phyloP scores from a whole-genome alignment of 139 green algal genomes.

The Coccomyxa sp. region DNA sequence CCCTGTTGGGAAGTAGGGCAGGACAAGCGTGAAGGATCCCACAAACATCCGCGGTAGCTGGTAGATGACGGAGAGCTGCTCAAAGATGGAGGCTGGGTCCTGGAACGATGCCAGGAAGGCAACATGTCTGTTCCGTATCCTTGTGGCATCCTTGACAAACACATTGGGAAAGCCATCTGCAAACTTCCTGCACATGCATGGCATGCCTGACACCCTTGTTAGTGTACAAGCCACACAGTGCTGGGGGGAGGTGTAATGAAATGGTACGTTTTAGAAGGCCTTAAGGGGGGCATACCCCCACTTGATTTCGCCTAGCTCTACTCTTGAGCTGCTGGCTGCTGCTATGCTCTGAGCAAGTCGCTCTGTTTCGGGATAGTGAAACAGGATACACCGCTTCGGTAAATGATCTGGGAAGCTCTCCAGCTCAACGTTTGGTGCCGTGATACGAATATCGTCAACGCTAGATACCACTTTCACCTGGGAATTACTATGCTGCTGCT shows the following conservation, averaged over 20 bases:
- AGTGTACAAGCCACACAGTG: not conserved
- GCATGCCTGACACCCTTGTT: not conserved
- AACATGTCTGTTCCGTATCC: conserved; percentile 91
- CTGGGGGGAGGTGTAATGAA: not conserved
- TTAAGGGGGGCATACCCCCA: conserved; percentile 64
- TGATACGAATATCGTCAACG: conserved; percentile 39
- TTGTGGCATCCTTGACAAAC: conserved; percentile 90
- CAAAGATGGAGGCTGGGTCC: conserved; percentile 84
- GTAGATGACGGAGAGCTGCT: conserved; percentile 97
- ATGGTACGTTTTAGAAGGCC: not conserved
- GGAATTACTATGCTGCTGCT: no score
- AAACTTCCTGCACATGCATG: conserved; percentile 64
- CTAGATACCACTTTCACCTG: no score
- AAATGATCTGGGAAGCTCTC: conserved; percentile 32
- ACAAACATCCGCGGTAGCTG: conserved; percentile 94
- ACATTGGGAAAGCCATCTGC: conserved; percentile 98
- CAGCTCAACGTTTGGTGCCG: conserved; percentile 43
- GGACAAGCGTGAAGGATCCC: conserved; percentile 93
- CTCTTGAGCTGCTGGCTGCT: conserved; percentile 39
- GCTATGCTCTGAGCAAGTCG: conserved; percentile 74
- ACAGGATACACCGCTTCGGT: conserved; percentile 85
- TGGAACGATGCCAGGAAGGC: conserved; percentile 97
- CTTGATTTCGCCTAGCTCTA: conserved; percentile 77
- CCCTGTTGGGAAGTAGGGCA: conserved; percentile 98
- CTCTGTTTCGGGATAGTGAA: conserved; percentile 82